Percentiles rank a stretch among this genome's conserved stretches.
These are phyloP conservation scores for Moniliella sp. DNA, from an alignment of 1,284 basidiomycete genomes.

Conservation along the genomic window DNA sequence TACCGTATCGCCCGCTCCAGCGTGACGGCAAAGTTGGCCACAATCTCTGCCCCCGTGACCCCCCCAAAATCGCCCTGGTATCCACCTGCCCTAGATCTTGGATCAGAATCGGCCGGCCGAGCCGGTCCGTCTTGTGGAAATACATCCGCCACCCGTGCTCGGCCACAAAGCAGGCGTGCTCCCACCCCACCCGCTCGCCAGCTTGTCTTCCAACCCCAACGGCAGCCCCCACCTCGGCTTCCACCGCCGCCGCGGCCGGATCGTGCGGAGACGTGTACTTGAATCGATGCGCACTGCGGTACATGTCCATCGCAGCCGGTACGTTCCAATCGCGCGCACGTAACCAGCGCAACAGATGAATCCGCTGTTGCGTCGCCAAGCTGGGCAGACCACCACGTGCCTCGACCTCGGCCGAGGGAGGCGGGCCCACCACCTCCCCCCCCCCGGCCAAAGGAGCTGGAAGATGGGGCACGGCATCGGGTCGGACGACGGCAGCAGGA, in stretches of 20 bases:
- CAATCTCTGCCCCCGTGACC: slow-evolving; percentile 23
- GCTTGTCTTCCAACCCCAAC: slow-evolving; percentile 13
- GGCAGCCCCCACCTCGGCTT: no score
- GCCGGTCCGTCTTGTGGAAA: slow-evolving; percentile 24
- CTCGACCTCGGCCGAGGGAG: neutral
- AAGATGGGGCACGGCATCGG: neutral
- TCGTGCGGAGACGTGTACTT: slow-evolving; percentile 1
- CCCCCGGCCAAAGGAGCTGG: no score
- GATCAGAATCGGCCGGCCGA: slow-evolving; percentile 27
- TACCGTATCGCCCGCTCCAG: slow-evolving; percentile 21
- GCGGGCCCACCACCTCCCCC: no score
- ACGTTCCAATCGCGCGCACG: slow-evolving; percentile 22
- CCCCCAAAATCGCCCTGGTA: slow-evolving; percentile 9
- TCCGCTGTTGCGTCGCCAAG: neutral
- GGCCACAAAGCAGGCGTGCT: slow-evolving; percentile 16
- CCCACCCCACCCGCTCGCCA: slow-evolving; percentile 10
- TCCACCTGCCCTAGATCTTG: slow-evolving; percentile 25
- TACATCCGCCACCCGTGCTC: slow-evolving; percentile 29
- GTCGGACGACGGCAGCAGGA: no score
- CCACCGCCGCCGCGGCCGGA: no score
- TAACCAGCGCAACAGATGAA: slow-evolving; percentile 11
- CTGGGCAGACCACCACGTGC: neutral
- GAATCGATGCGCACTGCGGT: slow-evolving; percentile 19
- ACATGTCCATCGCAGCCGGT: slow-evolving; percentile 16
- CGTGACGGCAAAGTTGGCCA: slow-evolving; percentile 25